Base-by-base conservation (phyloP, 1,139 yeast genomes). In the Trichomonascaceae sp. region DNA sequence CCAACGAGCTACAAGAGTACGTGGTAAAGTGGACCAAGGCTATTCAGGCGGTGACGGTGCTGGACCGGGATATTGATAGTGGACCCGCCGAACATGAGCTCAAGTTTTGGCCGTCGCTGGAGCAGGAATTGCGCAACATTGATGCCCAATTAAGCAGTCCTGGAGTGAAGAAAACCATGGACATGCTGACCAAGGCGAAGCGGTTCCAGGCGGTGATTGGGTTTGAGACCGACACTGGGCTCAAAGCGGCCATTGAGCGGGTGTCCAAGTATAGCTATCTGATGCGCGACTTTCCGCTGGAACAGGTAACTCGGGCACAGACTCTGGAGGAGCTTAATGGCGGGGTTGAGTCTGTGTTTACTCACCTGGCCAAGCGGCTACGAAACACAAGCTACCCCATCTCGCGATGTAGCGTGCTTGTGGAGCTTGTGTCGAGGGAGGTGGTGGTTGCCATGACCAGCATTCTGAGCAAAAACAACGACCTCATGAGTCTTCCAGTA, bases 51-150 rank as follows among this genome's bases (percentile, higher is more conserved):
- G 59, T 82, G 5, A 70, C 87, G 0, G 59, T 61, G 23, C 52
- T 76, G 29, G 53, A 64, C 17, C 54, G 67, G 4, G 67, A 67
- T 23, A 73, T 81, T 0, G 43, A 56, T 1, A 74, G 69, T 30
- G 85, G 82, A 0, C 60, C 70, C 0, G 71, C 85, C 0, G 46
- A 61, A 1, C 89, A 80, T 35, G 96, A 87, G 48, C 65, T 79
- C 9, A 71, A 67, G 34, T 87, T 81, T 47, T 87, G 97, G 96
- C 61, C 64, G 16, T 71, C 84, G 0, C 65, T 81, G 64, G 92
- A 81, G 46, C 52, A 59, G 1, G 76, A 85, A 0, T 58, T 87
- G 26, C 42, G 50, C 4, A 62, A 74, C 3, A 64, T 82, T 1
- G 69, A 70, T 34, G 62, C 62, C 2, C 95, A 84, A 51, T 55